Conservation (phyloP, 176 grass and related monocot genomes). For the Aegilops longissima region DNA sequence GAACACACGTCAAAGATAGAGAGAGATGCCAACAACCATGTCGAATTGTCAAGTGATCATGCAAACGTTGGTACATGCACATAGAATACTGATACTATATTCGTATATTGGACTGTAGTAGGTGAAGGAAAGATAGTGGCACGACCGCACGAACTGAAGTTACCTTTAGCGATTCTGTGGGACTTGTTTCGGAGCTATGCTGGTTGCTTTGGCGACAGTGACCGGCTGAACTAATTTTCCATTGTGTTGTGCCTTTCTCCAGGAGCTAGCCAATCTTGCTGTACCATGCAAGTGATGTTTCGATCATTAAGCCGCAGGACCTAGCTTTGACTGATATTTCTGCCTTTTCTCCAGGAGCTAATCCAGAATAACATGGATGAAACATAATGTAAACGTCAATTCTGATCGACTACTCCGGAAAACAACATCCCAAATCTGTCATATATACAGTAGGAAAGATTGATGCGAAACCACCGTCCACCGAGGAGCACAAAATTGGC, state of each 20-base stretch:
- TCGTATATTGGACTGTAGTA: neutral
- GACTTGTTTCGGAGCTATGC: neutral
- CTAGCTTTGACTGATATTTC: neutral
- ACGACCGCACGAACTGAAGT: neutral
- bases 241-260: neutral
- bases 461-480: too few relatives aligned
- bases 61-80: conserved; percentile 1
- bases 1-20: conserved; percentile 9
- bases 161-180: neutral
- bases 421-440: too few relatives aligned
- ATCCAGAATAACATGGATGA: neutral
- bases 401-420: too few relatives aligned
- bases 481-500: too few relatives aligned
- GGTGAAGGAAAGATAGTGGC: neutral
- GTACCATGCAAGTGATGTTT: neutral
- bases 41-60: neutral
- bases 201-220: neutral
- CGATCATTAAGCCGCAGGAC: neutral
- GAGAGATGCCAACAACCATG: neutral
- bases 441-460: too few relatives aligned
- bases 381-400: too few relatives aligned
- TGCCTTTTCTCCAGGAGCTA: neutral
- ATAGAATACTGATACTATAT: neutral
- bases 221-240: neutral
- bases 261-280: neutral